phyloP scores from a whole-genome alignment of 257 asterid genomes.

The Jacaranda mimosifolia region DNA sequence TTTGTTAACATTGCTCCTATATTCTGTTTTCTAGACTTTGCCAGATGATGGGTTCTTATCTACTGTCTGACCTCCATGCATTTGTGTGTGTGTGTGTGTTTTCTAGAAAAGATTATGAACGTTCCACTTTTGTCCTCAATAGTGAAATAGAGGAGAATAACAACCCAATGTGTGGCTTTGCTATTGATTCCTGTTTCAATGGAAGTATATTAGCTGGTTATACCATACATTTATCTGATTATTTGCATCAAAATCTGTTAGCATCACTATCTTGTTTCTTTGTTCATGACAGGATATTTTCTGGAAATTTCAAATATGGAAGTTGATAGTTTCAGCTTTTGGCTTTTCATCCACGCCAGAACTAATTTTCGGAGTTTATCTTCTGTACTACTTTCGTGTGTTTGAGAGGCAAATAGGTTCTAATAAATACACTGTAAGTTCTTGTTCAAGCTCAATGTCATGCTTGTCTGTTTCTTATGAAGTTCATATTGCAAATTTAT shows the following conservation, averaged over 20 bases:
- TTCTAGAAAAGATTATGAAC: constrained; percentile 20
- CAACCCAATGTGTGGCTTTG: neutral
- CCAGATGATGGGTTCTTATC: constrained; percentile 3
- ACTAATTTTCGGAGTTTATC: constrained; percentile 86
- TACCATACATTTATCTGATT: constrained; percentile 10
- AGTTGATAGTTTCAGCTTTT: constrained; percentile 84
- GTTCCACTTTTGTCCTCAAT: neutral
- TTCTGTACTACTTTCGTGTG: constrained; percentile 95
- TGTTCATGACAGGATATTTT: constrained; percentile 82
- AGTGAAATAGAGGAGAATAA: neutral
- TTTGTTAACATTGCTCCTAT: neutral
- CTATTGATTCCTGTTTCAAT: neutral
- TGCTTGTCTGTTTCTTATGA: constrained; percentile 30
- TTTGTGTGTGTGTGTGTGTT: neutral
- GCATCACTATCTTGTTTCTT: constrained; percentile 33
- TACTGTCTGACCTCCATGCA: constrained; percentile 1
- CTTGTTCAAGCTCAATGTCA: constrained; percentile 33
- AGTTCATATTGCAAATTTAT: constrained; percentile 29
- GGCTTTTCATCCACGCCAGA: constrained; percentile 97
- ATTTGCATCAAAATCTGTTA: constrained; percentile 5
- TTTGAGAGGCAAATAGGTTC: constrained; percentile 99
- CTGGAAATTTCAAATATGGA: constrained; percentile 91
- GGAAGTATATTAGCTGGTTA: neutral
- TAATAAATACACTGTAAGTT: constrained; percentile 90
- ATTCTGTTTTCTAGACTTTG: neutral